These are phyloP conservation scores for Salix brachista DNA, from an alignment of 345 rosid species.

Conservation along the genomic window DNA sequence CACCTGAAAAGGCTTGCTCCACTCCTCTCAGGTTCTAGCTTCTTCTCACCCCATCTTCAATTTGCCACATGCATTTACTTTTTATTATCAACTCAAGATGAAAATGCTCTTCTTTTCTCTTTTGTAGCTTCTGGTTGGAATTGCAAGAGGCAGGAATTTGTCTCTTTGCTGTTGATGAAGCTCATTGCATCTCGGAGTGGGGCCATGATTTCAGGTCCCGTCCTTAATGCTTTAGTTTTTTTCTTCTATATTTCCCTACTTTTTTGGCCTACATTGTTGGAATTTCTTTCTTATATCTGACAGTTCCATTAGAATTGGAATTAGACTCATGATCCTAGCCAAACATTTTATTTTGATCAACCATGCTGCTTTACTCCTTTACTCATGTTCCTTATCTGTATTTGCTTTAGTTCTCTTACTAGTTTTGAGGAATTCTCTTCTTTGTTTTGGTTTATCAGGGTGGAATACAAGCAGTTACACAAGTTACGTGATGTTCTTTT, in stretches of 20 bases:
- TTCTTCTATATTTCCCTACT: not conserved
- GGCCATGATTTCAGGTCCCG: constrained; percentile 51
- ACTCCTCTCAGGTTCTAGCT: constrained; percentile 31
- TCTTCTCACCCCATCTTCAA: not conserved
- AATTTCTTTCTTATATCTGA: too few species aligned
- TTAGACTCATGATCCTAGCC: not conserved
- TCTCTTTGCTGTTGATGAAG: constrained; percentile 48
- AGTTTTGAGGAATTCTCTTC: not conserved
- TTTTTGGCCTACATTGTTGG: not conserved
- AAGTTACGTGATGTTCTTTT: constrained; percentile 31
- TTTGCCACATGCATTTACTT: not conserved
- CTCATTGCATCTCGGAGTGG: constrained; percentile 55
- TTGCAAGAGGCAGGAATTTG: constrained; percentile 38
- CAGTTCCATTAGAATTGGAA: too few species aligned
- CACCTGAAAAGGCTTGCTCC: constrained; percentile 45
- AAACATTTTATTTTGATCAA: not conserved
- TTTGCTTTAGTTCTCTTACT: not conserved
- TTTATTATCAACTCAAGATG: not conserved
- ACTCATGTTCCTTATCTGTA: not conserved
- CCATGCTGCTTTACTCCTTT: not conserved
- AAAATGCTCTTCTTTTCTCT: not conserved
- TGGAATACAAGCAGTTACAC: constrained; percentile 45
- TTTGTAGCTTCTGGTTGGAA: constrained; percentile 39
- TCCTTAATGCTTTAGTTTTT: not conserved
- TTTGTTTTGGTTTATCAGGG: constrained; percentile 26